Evolutionary conservation across 2,329 filamentous ascomycete species (phyloP), one percentile per base, ranked within the genome.

Genomic region (Fusarium gaditjirri): DNA sequence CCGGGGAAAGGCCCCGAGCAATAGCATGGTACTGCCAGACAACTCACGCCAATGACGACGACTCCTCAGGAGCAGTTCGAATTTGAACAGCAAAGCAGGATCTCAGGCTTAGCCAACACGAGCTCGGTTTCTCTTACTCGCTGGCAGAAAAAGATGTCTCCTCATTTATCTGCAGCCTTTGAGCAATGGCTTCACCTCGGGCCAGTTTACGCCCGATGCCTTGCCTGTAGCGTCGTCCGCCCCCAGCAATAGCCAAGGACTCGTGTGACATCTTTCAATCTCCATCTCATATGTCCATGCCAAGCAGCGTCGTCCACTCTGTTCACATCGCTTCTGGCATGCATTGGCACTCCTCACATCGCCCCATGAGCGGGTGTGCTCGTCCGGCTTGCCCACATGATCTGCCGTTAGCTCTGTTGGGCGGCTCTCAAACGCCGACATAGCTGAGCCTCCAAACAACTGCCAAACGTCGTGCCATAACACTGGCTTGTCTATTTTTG

Each of bases 381-480:
- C 84, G 70, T 86, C 86, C 27, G 81, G 79, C 53, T 82, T 81
- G n/a, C 87, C 87, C 21, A 89, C 86, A 72, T 86, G 84, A 72
- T 89, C 86, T 68, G 81, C 81, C 42, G 82, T 80, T 29, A 76
- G 56, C 59, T 81, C 78, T 60, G 84, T 79, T 25, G 82, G 81
- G 52, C 79, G 73, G 49, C 75, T 72, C 56, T 80, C 76, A 61
- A 86, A 82, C 13, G 78, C 78, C 17, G 80, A 78, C 68, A 86
- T 76, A 53, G 82, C 76, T 47, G 82, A 80, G 41, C 80, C 79
- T 19, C 82, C 83, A 72, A 87, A 88, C 19, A 87, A 79, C 49
- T 82, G 78, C 82, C 86, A 87, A 29, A 90, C 72, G 46, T 88
- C 82, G 39, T 83, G 80, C 87, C 87, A 88, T 57, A 84, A 80